Evolutionary conservation across 2,329 filamentous ascomycete genomes (phyloP).

Genomic region (Saccharata proteae): DNA sequence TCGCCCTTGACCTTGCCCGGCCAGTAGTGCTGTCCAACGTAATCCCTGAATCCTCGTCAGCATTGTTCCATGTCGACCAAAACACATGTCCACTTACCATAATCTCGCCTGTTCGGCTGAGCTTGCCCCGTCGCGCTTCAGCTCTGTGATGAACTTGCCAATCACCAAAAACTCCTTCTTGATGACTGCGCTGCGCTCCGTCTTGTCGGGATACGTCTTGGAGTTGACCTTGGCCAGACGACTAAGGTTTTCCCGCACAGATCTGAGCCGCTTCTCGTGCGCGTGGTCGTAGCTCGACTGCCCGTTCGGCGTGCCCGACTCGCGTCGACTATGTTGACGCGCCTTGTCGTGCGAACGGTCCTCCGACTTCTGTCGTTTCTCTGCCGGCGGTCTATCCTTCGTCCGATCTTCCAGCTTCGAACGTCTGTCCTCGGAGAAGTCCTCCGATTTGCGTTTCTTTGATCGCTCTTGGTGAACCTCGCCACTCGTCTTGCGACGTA

Average conservation of each 20-base stretch:
- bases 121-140: conserved; percentile 29
- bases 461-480: conserved; percentile 41
- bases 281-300: conserved; percentile 18
- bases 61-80: background rate
- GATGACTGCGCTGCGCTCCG: conserved; percentile 49
- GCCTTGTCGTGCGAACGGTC: conserved; percentile 12
- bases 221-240: conserved; percentile 49
- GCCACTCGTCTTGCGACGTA: conserved; percentile 31
- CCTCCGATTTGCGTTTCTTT: conserved; percentile 44
- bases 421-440: conserved; percentile 23
- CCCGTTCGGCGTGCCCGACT: conserved; percentile 11
- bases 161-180: conserved; percentile 50
- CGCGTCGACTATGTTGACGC: conserved; percentile 16
- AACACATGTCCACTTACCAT: conserved; percentile 29
- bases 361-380: conserved; percentile 19
- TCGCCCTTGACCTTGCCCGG: too few relatives aligned
- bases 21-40: conserved; percentile 26
- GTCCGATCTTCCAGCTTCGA: too few relatives aligned
- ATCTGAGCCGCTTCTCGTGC: conserved; percentile 36
- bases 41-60: conserved; percentile 21
- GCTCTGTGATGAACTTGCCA: conserved; percentile 48
- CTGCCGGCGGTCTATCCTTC: too few relatives aligned
- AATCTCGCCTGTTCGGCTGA: conserved; percentile 34
- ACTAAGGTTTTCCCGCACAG: conserved; percentile 48
- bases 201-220: conserved; percentile 49